Evolutionary conservation across 768 basidiomycete genomes (phyloP), one percentile per base, ranked within the genome.

Genomic region (Tremella fuciformis): DNA sequence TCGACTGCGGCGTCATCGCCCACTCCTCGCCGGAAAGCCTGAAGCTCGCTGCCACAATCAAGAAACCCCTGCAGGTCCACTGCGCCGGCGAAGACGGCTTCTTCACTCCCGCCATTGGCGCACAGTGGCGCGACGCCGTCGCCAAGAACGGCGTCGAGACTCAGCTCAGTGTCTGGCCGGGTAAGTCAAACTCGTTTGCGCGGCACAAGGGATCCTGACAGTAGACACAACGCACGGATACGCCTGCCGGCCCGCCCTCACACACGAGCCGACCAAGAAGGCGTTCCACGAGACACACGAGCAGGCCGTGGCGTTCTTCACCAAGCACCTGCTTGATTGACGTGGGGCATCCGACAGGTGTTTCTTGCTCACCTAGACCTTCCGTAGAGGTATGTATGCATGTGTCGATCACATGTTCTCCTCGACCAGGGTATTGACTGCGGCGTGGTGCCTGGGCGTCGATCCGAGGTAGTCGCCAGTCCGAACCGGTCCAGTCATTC

Each of bases 171-270:
- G 3, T 8, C 16, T 41, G 21, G 13, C 21, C 53, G 2, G 34
- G 16, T 26, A 40, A 8, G 53, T 40, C 21, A n/a, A 18, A 8
- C 9, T 0, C 13, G 15, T 15, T 46, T 4, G 4, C 4, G 6
- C n/a, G 6, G 42, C n/a, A 22, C n/a, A 15, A 22, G n/a, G n/a
- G 15, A 46, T 6, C 42, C 16, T 4, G 16, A 6, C n/a, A 15
- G 9, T 46, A 82, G 82, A 82, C 34, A 83, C 79, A 1, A 44
- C 60, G 7, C 85, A 86, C 62, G 84, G 84, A 34, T 86, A 84
- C n/a, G 85, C 84, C 8, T 84, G 84, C 2, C 78, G 84, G 34
- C 84, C 80, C 1, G 77, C 85, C 65, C 76, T 85, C 46, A 78
- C 80, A 21, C 78, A 84, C 52, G 76, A 79, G 25, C 81, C 84